Evolutionary conservation across 169 alveolate species (phyloP).

Genomic region (Eimeria falciformis): DNA sequence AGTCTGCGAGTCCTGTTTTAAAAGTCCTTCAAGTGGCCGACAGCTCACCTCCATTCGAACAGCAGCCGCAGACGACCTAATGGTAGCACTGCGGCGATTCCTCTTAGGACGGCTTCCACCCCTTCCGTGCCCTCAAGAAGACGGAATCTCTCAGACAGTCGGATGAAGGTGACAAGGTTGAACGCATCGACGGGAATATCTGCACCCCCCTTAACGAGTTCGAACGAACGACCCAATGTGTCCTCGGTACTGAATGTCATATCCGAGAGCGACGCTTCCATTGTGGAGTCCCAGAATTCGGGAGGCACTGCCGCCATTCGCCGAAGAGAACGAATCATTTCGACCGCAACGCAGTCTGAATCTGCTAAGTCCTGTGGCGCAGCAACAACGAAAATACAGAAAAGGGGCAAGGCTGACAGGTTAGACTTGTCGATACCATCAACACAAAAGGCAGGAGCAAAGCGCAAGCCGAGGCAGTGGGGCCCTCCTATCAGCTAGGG

Average conservation of each 20-base stretch:
- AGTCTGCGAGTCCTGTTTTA: too few species aligned
- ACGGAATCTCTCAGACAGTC: conserved; percentile 88
- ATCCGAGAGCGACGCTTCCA: conserved; percentile 82
- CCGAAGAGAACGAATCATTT: conserved; percentile 87
- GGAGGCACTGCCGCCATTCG: conserved; percentile 80
- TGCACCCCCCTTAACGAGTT: conserved; percentile 85
- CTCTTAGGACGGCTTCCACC: conserved; percentile 86
- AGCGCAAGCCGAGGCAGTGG: neutral
- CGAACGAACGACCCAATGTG: conserved; percentile 83
- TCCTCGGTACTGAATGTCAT: conserved; percentile 84
- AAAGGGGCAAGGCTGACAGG: neutral
- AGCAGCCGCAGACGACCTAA: conserved; percentile 91
- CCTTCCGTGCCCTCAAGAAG: conserved; percentile 88
- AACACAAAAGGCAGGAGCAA: neutral
- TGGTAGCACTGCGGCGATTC: conserved; percentile 92
- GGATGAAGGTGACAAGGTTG: conserved; percentile 87
- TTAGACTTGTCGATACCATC: neutral
- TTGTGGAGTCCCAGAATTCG: conserved; percentile 63
- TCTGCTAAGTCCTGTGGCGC: conserved; percentile 85
- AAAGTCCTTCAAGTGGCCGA: too few species aligned
- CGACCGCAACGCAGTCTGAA: conserved; percentile 88
- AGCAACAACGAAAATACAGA: neutral
- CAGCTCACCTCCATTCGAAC: conserved; percentile 83
- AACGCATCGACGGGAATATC: conserved; percentile 85
- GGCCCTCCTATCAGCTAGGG: neutral